These are phyloP conservation scores for Flagelloscypha sp. DNA, from an alignment of 768 basidiomycete genomes.

Conservation along the genomic window DNA sequence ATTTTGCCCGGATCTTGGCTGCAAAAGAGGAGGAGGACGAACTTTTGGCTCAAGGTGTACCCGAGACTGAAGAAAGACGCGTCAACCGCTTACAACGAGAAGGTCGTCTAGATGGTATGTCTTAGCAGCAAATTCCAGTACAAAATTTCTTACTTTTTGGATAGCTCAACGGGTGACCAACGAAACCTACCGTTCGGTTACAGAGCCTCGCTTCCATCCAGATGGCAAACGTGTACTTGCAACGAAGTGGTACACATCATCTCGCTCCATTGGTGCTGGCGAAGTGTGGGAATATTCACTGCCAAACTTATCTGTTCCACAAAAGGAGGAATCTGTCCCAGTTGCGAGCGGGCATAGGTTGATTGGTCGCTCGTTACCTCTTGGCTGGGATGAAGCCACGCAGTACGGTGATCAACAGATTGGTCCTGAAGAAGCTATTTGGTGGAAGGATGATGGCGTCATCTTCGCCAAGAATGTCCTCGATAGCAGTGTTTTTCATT, in stretches of 20 bases:
- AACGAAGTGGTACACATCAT: conserved; percentile 72
- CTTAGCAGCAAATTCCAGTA: conserved; percentile 1
- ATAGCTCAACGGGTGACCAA: conserved; percentile 55
- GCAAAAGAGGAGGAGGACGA: conserved; percentile 35
- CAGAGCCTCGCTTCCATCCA: conserved; percentile 65
- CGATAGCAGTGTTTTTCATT: conserved; percentile 40
- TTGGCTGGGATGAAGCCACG: conserved; percentile 47
- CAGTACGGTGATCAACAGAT: conserved; percentile 65
- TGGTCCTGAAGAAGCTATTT: conserved; percentile 64
- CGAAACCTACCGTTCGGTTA: conserved; percentile 66
- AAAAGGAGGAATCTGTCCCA: conserved; percentile 24
- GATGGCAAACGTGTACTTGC: conserved; percentile 54
- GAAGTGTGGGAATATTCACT: conserved; percentile 66
- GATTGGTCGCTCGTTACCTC: conserved; percentile 47
- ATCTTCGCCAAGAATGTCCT: conserved; percentile 60
- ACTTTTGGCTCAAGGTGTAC: conserved; percentile 38
- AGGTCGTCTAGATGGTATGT: conserved; percentile 43
- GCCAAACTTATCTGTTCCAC: conserved; percentile 35
- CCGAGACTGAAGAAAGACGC: conserved; percentile 42
- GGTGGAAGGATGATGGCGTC: conserved; percentile 48
- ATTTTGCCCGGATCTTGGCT: conserved; percentile 27
- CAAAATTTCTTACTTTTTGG: too few species aligned
- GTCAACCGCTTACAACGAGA: conserved; percentile 44
- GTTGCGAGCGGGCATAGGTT: conserved; percentile 45
- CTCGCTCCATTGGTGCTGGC: conserved; percentile 57